phyloP scores from a whole-genome alignment of 2,329 filamentous ascomycete species.

The Aspergillus sp. region DNA sequence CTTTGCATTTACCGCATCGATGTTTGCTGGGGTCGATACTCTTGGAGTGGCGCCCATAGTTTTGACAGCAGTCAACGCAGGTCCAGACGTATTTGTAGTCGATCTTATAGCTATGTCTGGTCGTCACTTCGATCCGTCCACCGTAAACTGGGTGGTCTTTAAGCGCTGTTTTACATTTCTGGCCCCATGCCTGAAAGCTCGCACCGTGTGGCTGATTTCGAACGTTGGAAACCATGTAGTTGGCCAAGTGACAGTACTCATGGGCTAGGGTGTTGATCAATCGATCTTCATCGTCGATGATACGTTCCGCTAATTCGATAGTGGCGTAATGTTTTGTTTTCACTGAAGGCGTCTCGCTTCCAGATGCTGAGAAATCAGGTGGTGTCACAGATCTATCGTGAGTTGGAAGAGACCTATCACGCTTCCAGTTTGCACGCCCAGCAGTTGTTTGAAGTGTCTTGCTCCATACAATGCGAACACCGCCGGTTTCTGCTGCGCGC shows the following conservation, averaged over 20 bases:
- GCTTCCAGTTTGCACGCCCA: conserved; percentile 68
- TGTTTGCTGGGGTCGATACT: conserved; percentile 73
- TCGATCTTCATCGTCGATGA: conserved; percentile 74
- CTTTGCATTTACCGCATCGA: conserved; percentile 75
- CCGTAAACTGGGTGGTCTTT: conserved; percentile 53
- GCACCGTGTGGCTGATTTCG: conserved; percentile 77
- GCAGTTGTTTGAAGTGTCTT: conserved; percentile 64
- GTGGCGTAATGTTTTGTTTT: conserved; percentile 60
- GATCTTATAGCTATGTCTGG: conserved; percentile 85
- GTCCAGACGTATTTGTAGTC: conserved; percentile 90
- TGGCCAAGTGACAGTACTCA: conserved; percentile 92
- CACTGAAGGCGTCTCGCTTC: conserved; percentile 15
- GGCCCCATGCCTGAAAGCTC: conserved; percentile 74
- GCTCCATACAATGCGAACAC: conserved; percentile 61
- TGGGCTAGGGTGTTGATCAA: conserved; percentile 91
- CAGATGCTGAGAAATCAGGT: conserved; percentile 13
- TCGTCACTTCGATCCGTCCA: conserved; percentile 72
- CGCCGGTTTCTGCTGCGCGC: conserved; percentile 54
- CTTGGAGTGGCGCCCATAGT: conserved; percentile 81
- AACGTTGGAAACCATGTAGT: conserved; percentile 80
- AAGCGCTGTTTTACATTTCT: conserved; percentile 38
- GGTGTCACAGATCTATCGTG: neutral
- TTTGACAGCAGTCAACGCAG: conserved; percentile 66
- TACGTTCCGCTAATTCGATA: conserved; percentile 86
- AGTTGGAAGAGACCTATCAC: conserved; percentile 41